Evolutionary conservation across 2,329 filamentous ascomycete species (phyloP), one percentile per base, ranked within the genome.

Genomic region (Colletotrichum sp.): DNA sequence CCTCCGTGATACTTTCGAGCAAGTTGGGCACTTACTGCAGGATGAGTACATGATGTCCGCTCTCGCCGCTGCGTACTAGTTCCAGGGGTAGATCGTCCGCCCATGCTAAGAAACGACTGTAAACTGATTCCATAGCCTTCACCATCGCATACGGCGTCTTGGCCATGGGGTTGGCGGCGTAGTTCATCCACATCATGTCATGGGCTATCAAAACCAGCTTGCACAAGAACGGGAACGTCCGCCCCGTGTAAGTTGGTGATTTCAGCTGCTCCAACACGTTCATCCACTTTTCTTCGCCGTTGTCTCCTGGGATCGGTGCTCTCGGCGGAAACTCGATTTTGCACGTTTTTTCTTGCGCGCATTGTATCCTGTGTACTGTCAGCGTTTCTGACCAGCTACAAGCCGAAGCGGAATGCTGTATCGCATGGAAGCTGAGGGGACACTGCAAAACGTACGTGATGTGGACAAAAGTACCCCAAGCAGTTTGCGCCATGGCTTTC

Each of bases 391-490:
- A 22, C 22, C 22, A 22, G 22, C 22, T 22, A 22, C 22, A 22
- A 22, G 22, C 22, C 22, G 22, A 22, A 22, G 22, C 22, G 22
- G 22, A 22, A 22, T 22, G 22, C 22, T 22, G 22, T 22, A 22
- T 22, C 22, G 22, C 22, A 22, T 22, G 22, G 22, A 22, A 22
- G 22, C 22, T 22, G 22, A 22, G 22, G 22, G 22, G 22, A 22
- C 22, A 22, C 22, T 22, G 22, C 22, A 22, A 22, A 22, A 22
- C 22, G 22, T 22, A 22, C 71, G 71, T 74, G 22, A 74, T 66
- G 67, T 71, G 60, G 9, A 74, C 67, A 30, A 74, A 74, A 22
- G 67, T 52, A 18, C 71, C 71, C 71, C 67, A 74, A 48, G 71
- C 71, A 12, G 67, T 74, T 18, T 74, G 71, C 4, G 67, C 22